A percentile compares a stretch with the other conserved stretches of the same genome.
phyloP scores from a whole-genome alignment of 2,329 filamentous ascomycete species.

The Pestalotiopsis sp. region DNA sequence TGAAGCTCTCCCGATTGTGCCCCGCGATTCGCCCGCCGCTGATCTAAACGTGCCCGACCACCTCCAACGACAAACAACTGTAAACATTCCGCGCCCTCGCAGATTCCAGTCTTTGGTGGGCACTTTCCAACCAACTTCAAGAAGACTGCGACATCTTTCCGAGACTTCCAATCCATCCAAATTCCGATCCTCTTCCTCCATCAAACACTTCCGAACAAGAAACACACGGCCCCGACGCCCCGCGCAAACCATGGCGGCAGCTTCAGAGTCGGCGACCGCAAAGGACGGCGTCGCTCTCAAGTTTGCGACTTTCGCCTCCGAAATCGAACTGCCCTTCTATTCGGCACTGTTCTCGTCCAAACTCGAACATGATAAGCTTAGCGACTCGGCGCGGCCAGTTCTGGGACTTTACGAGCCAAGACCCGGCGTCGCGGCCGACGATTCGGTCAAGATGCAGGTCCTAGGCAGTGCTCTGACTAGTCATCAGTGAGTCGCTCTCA shows the following conservation, averaged over 20 bases:
- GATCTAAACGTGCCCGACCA: neutral
- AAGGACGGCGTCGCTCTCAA: slow-evolving; percentile 40
- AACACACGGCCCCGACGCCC: neutral
- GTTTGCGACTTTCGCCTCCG: slow-evolving; percentile 89
- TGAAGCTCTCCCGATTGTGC: neutral
- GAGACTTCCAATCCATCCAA: neutral
- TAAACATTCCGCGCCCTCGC: neutral
- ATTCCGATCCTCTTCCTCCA: neutral
- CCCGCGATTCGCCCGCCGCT: neutral
- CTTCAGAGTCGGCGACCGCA: neutral
- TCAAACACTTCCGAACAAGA: neutral
- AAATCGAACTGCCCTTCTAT: slow-evolving; percentile 96
- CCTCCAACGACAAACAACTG: neutral
- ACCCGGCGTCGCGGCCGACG: slow-evolving; percentile 67
- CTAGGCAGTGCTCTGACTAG: slow-evolving; percentile 83
- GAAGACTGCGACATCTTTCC: neutral
- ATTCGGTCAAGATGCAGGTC: slow-evolving; percentile 88
- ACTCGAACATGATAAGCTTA: slow-evolving; percentile 95
- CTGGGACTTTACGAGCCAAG: slow-evolving; percentile 89
- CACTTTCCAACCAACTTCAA: neutral
- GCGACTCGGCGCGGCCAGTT: slow-evolving; percentile 86
- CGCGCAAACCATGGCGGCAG: slow-evolving; percentile 3
- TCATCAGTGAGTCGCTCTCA: slow-evolving; percentile 66
- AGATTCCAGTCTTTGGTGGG: neutral
- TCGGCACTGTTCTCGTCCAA: slow-evolving; percentile 86